A percentile compares a stretch with the other conserved stretches of the same genome.
These are phyloP conservation scores for Beauveria australis DNA, from an alignment of 2,329 filamentous ascomycete species.

Conservation along the genomic window DNA sequence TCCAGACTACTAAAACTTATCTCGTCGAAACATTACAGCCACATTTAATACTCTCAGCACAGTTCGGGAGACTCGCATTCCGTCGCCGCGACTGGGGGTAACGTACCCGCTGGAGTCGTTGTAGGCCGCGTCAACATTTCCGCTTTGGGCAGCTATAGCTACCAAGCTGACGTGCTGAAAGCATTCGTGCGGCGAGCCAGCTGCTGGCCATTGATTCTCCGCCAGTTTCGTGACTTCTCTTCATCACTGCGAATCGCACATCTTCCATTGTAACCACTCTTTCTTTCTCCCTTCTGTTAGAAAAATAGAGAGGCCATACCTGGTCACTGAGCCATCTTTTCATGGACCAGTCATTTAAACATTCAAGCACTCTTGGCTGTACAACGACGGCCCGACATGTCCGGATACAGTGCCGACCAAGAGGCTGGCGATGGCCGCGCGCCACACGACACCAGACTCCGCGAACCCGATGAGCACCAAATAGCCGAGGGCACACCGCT, in stretches of 20 bases:
- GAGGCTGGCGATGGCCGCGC: background rate
- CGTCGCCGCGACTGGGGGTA: background rate
- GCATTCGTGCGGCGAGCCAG: too few relatives aligned
- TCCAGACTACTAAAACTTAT: too few relatives aligned
- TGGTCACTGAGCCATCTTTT: too few relatives aligned
- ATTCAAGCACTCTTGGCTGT: background rate
- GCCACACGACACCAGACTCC: background rate
- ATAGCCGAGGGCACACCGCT: constrained; percentile 12
- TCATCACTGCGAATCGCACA: too few relatives aligned
- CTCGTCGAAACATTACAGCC: background rate
- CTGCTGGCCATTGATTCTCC: too few relatives aligned
- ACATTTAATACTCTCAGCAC: too few relatives aligned
- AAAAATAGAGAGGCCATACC: too few relatives aligned
- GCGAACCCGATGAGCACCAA: background rate
- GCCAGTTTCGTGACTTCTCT: too few relatives aligned
- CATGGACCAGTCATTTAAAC: too few relatives aligned
- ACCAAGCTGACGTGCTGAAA: background rate
- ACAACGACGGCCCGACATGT: background rate
- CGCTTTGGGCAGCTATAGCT: background rate
- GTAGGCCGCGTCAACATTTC: constrained; percentile 4
- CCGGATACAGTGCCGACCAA: background rate
- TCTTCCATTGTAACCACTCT: too few relatives aligned
- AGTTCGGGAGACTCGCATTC: background rate
- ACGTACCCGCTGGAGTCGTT: constrained; percentile 2
- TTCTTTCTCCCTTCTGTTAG: too few relatives aligned